Evolutionary conservation across 352 stramenopile genomes (phyloP), one percentile per base, ranked within the genome.

Genomic region (Phytophthora multivora): DNA sequence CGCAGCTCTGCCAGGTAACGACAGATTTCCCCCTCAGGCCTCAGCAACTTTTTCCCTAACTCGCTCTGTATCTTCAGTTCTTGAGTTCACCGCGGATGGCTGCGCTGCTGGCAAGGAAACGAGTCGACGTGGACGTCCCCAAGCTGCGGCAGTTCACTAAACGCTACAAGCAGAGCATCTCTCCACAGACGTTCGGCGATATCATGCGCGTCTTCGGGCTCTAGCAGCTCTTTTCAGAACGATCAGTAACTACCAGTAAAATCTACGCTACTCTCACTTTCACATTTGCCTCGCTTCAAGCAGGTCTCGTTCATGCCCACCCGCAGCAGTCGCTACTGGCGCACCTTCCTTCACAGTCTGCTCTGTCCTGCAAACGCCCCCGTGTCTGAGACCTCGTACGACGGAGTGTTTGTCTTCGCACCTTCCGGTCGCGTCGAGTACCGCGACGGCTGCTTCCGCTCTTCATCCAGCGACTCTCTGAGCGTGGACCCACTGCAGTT

Each of bases 1-100:
- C 83, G 18, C 83, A 92, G 59, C 51, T 92, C 33, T 90, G 80
- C 19, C 83, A 91, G 78, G 82, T 89, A 18, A 40, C 26, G 26
- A 30, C 26, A 30, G 7, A 30, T 9, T 5, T 30, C 26, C 26
- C 8, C 26, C 8, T 30, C 3, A 30, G 21, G 26, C 26, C 8
- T 9, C 26, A 30, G 8, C 28, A 13, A 33, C 9, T 13, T 33
- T 12, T 5, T 31, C 8, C 28, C 28, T 33, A 33, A 33, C 28
- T 33, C 28, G 28, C 8, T 33, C 28, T 33, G 28, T 33, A 33
- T 33, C 25, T 36, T 31, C 39, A 92, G 80, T 92, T 90, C 52
- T 58, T 92, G 15, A 83, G 69, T 43, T 90, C 80, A 3, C 80
- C 80, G 1, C 80, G 83, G 30, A 84, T 92, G 71, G 59, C 79